phyloP scores from a whole-genome alignment of 2,329 filamentous ascomycete genomes.

The Stachybotrys elegans region DNA sequence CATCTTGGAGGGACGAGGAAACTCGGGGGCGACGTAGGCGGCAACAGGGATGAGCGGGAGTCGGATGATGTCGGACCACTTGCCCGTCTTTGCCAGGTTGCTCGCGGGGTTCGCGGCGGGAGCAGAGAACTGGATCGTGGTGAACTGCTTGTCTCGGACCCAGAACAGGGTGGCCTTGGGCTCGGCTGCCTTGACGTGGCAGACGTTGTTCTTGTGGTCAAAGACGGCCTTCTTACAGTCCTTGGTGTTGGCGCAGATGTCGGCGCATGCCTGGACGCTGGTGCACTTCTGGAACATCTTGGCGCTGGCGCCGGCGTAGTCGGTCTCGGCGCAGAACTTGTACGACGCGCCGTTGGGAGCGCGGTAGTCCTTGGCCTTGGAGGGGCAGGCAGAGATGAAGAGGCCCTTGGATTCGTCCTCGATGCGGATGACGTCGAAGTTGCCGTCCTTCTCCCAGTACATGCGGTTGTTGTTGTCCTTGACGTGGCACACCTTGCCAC shows the following conservation, averaged over 20 bases:
- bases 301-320: neutral
- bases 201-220: constrained; percentile 14
- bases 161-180: constrained; percentile 11
- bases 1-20: constrained; percentile 9
- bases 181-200: constrained; percentile 12
- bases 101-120: neutral
- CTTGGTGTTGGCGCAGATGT: neutral
- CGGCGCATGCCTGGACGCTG: neutral
- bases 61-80: constrained; percentile 13
- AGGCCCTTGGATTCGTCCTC: neutral
- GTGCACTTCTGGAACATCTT: neutral
- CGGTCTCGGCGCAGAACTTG: neutral
- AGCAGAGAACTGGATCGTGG: constrained; percentile 7
- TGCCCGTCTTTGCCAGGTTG: constrained; percentile 4
- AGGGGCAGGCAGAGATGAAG: constrained; percentile 8
- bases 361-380: constrained; percentile 7
- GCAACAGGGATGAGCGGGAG: constrained; percentile 12
- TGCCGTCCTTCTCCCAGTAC: constrained; percentile 8
- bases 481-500: constrained; percentile 9
- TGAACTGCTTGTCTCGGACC: constrained; percentile 12
- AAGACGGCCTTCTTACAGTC: constrained; percentile 13
- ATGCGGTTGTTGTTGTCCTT: constrained; percentile 11
- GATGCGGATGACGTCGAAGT: constrained; percentile 6
- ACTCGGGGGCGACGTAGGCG: constrained; percentile 13
- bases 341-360: neutral